phyloP scores from a whole-genome alignment of 495 filamentous ascomycete genomes.

The Lasiosphaeris hirsuta region DNA sequence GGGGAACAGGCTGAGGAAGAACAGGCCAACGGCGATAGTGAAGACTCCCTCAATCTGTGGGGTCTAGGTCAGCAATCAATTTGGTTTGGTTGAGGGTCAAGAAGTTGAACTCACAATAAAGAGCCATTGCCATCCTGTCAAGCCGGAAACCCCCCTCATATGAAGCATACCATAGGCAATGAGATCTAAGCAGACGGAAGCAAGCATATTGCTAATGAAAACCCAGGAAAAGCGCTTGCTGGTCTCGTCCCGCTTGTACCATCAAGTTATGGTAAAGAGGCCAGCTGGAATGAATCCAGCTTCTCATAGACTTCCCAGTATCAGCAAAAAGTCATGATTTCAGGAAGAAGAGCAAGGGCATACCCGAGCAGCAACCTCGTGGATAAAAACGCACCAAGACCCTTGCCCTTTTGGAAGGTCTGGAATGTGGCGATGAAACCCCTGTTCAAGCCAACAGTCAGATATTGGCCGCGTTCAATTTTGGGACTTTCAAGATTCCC shows the following conservation, averaged over 20 bases:
- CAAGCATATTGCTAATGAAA: constrained; percentile 52
- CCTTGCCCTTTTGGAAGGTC: constrained; percentile 52
- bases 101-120: constrained; percentile 40
- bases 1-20: constrained; percentile 51
- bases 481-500: not conserved
- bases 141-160: constrained; percentile 46
- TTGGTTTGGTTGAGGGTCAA: not conserved
- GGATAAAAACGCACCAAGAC: constrained; percentile 46
- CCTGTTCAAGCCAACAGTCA: constrained; percentile 10
- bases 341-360: not conserved
- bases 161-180: constrained; percentile 31
- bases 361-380: constrained; percentile 56
- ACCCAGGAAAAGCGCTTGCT: constrained; percentile 52
- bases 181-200: constrained; percentile 26
- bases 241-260: constrained; percentile 58
- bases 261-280: constrained; percentile 56
- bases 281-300: constrained; percentile 59
- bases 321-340: not conserved
- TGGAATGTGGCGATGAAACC: constrained; percentile 58
- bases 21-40: constrained; percentile 48
- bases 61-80: not conserved
- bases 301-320: constrained; percentile 37
- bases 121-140: constrained; percentile 62
- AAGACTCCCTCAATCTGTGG: constrained; percentile 46
- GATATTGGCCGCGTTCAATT: not conserved